Evolutionary conservation across 208 protist genomes (phyloP).

Genomic region (Acanthamoeba castellanii): DNA sequence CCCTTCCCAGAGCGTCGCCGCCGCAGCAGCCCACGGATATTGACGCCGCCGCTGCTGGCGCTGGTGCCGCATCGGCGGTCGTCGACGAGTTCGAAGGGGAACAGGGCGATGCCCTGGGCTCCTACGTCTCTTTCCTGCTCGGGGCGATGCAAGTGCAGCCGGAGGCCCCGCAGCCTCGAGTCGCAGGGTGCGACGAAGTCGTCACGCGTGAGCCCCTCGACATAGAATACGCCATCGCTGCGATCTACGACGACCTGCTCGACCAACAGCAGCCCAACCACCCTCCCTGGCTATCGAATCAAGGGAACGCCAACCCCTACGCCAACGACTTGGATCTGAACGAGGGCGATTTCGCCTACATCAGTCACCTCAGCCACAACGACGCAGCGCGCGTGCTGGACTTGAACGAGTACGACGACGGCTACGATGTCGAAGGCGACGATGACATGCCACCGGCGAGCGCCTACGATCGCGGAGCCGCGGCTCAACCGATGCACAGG

Average conservation of each 20-base stretch:
- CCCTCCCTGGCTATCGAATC: not conserved
- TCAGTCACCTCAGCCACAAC: not conserved
- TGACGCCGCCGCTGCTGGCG: no score
- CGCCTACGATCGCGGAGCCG: no score
- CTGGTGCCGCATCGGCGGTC: no score
- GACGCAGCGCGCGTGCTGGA: not conserved
- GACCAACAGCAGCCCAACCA: not conserved
- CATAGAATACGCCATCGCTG: not conserved
- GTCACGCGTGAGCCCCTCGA: not conserved
- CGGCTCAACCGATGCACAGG: no score
- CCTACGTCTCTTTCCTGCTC: no score
- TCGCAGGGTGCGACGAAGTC: no score
- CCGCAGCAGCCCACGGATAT: no score
- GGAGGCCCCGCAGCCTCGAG: no score
- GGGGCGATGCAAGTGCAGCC: no score
- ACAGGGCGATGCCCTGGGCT: no score
- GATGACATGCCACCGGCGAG: not conserved
- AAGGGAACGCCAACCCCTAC: not conserved
- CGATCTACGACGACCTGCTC: slow-evolving; percentile 11
- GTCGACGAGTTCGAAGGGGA: no score
- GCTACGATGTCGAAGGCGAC: not conserved
- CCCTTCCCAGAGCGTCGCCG: no score
- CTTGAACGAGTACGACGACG: not conserved
- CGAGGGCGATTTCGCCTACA: not conserved
- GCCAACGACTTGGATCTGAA: not conserved